phyloP scores from a whole-genome alignment of 1,284 basidiomycete species.

The Puccinia triticina region DNA sequence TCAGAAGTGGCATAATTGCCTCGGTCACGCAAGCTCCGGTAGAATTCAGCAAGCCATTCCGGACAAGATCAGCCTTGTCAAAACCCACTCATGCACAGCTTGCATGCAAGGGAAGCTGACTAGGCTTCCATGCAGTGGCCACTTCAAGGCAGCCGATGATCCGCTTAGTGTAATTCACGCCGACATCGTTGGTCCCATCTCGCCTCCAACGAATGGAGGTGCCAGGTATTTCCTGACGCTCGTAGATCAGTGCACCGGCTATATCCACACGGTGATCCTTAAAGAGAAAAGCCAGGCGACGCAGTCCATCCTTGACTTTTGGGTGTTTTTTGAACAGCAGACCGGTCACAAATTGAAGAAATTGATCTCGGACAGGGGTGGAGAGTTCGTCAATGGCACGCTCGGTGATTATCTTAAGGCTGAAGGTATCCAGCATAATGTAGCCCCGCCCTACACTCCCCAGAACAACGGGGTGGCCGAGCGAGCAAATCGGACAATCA shows the following conservation, averaged over 20 bases:
- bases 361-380: slow-evolving; percentile 6
- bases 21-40: background rate
- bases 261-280: too few species aligned
- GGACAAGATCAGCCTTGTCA: too few species aligned
- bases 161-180: background rate
- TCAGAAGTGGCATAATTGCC: background rate
- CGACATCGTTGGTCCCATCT: background rate
- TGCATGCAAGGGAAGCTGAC: background rate
- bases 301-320: background rate
- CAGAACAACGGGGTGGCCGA: too few species aligned
- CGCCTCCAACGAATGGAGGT: background rate
- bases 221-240: background rate
- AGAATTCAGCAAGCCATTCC: too few species aligned
- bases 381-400: too few species aligned
- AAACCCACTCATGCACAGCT: too few species aligned
- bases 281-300: background rate
- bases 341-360: slow-evolving; percentile 3
- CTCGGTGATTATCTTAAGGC: too few species aligned
- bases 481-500: too few species aligned
- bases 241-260: slow-evolving; percentile 1
- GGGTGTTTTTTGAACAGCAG: background rate
- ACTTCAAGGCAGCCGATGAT: background rate
- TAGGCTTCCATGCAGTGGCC: background rate
- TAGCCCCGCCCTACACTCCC: too few species aligned
- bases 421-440: too few species aligned